Evolutionary conservation across 352 stramenopile genomes (phyloP).

Genomic region (Globisporangium polare): DNA sequence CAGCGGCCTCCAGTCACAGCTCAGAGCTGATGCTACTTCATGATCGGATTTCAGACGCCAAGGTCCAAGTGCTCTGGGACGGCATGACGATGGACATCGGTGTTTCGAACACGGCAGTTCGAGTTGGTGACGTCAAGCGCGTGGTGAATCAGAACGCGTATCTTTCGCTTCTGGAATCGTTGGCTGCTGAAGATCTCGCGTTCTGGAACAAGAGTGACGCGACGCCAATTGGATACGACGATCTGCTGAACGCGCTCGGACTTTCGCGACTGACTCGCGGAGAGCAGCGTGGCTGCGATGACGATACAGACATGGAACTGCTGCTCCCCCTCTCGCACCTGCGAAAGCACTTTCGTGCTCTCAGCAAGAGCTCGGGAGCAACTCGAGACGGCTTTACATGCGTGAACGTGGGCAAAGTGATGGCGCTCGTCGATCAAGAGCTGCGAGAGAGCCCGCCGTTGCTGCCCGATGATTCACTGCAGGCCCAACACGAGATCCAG

Average conservation of each 20-base stretch:
- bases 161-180: conserved; percentile 2
- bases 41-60: neutral
- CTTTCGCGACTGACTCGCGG: neutral
- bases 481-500: neutral
- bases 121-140: neutral
- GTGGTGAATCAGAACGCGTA: conserved; percentile 1
- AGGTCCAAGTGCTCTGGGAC: conserved; percentile 5
- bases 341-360: conserved; percentile 5
- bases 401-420: neutral
- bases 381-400: conserved; percentile 4
- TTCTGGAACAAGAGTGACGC: neutral
- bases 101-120: conserved; percentile 1
- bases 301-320: neutral
- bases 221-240: neutral
- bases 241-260: neutral
- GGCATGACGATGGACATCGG: conserved; percentile 5
- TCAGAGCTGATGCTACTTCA: neutral
- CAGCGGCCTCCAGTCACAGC: neutral
- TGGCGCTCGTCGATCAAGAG: neutral
- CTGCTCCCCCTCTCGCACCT: neutral
- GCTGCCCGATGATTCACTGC: neutral
- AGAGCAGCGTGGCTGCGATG: neutral
- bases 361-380: neutral
- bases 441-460: neutral
- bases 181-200: neutral